Base-by-base conservation (phyloP, 202 grass and related monocot genomes). In the Carex arenaria region DNA sequence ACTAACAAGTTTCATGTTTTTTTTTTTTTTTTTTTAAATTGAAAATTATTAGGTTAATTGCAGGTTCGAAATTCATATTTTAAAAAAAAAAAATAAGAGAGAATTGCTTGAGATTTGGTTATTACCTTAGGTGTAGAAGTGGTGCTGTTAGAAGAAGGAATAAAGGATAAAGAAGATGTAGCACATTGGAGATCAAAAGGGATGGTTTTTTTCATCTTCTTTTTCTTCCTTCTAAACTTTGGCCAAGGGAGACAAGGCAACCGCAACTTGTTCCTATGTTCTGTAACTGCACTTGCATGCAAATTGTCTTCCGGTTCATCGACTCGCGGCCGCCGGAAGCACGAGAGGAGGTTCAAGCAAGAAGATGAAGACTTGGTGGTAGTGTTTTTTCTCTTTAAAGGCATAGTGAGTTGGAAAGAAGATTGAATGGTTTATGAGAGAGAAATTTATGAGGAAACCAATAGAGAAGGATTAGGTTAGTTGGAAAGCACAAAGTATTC, bases 131-230 rank as follows among this genome's bases (percentile, higher is more conserved):
- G 38, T 2, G 80, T 82, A 66, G 62, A 82, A 30, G 28, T 32
- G 30, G 18, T 66, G 64, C 23, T 82, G 13, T 66, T 52, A 52
- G 80, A 82, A 79, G 28, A 56, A 55, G 80, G 64, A 52, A 64
- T 12, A 49, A 82, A 66, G 14, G 80, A 82, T 23, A 82, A 55
- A 31, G 43, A 67, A 67, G 80, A 82, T 15, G 15, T 52, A 65
- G 20, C 23, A 12, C 80, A 66, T 53, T 82, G 80, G 40, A 82
- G 80, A 82, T 82, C 80, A 82, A 82, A 82, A 1, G 80, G 80
- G 15, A 82, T 66, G 5, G 80, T 82, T 17, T 31, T 82, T 31
- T 67, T 82, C 36, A 65, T 68, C 32, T 82, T 82, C 22, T 68
- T 82, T 56, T 76, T 53, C 79, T 81, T 82, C 43, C 28, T 82